phyloP scores from a whole-genome alignment of 2,329 filamentous ascomycete species.

The Calonectria leucothoes region DNA sequence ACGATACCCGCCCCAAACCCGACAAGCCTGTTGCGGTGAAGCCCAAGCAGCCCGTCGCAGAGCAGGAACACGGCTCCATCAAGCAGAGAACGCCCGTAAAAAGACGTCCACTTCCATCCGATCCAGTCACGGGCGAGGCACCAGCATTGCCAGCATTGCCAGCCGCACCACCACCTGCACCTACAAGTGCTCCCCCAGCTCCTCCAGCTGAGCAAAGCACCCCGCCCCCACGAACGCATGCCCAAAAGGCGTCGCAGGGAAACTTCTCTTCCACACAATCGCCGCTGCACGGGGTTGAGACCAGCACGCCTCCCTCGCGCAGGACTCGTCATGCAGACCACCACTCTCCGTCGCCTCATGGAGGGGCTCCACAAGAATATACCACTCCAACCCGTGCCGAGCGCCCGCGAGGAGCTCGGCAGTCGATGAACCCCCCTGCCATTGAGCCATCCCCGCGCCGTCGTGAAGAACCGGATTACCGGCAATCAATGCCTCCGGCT shows the following conservation, averaged over 20 bases:
- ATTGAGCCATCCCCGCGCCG: conserved; percentile 49
- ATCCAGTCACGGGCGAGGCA: conserved; percentile 72
- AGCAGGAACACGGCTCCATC: conserved; percentile 51
- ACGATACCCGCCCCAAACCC: conserved; percentile 86
- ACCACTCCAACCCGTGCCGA: conserved; percentile 36
- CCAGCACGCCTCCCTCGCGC: conserved; percentile 55
- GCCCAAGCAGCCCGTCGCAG: conserved; percentile 55
- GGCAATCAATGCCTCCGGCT: too few relatives aligned
- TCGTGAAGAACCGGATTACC: conserved; percentile 46
- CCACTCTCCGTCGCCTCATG: conserved; percentile 49
- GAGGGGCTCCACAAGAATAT: conserved; percentile 32
- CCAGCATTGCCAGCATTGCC: conserved; percentile 8
- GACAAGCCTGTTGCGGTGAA: conserved; percentile 72
- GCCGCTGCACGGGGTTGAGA: conserved; percentile 65
- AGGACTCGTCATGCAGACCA: conserved; percentile 50
- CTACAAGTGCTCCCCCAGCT: conserved; percentile 38
- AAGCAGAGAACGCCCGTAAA: conserved; percentile 75
- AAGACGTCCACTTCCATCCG: conserved; percentile 84
- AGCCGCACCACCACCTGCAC: not conserved
- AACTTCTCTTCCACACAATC: conserved; percentile 62
- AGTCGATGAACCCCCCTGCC: conserved; percentile 48
- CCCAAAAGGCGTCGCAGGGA: conserved; percentile 51
- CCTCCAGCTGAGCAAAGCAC: conserved; percentile 57
- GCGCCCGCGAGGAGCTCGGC: conserved; percentile 45
- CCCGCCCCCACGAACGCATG: conserved; percentile 58